Percentiles rank a stretch among this genome's conserved stretches.
Evolutionary conservation across 768 basidiomycete genomes (phyloP).

Genomic region (Amyloporia xantha): DNA sequence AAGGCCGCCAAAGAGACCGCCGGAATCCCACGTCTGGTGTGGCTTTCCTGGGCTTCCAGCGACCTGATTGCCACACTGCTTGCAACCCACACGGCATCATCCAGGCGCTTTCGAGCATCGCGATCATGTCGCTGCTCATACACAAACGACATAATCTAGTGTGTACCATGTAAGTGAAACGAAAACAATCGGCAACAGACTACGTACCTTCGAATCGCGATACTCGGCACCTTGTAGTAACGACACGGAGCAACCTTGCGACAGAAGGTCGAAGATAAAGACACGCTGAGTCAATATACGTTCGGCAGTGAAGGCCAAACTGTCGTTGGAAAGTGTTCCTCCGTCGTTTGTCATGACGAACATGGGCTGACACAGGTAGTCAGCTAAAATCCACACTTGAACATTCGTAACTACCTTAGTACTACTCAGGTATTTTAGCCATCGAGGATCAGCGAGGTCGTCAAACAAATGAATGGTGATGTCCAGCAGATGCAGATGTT

Average conservation of each 20-base stretch:
- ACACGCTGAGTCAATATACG: conserved; percentile 40
- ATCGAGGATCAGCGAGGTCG: conserved; percentile 38
- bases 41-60: conserved; percentile 11
- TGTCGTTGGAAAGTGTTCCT: conserved; percentile 21
- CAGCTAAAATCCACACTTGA: conserved; percentile 1
- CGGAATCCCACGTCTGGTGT: conserved; percentile 1
- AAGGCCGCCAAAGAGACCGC: not conserved
- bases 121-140: conserved; percentile 28
- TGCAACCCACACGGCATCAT: conserved; percentile 12
- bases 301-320: conserved; percentile 13
- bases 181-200: not conserved
- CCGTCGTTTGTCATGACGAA: conserved; percentile 57
- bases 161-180: not conserved
- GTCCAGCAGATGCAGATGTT: conserved; percentile 38
- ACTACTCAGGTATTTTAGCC: conserved; percentile 37
- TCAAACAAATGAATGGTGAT: conserved; percentile 42
- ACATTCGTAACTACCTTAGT: conserved; percentile 31
- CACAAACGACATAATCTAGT: conserved; percentile 55
- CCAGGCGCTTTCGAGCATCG: conserved; percentile 12
- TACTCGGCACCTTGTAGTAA: conserved; percentile 50
- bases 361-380: conserved; percentile 46
- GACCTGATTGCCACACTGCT: conserved; percentile 6
- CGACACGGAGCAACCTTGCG: conserved; percentile 43
- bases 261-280: conserved; percentile 43
- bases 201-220: conserved; percentile 52